Base-by-base conservation (phyloP, 345 rosid species). In the Citrus cavaleriei region DNA sequence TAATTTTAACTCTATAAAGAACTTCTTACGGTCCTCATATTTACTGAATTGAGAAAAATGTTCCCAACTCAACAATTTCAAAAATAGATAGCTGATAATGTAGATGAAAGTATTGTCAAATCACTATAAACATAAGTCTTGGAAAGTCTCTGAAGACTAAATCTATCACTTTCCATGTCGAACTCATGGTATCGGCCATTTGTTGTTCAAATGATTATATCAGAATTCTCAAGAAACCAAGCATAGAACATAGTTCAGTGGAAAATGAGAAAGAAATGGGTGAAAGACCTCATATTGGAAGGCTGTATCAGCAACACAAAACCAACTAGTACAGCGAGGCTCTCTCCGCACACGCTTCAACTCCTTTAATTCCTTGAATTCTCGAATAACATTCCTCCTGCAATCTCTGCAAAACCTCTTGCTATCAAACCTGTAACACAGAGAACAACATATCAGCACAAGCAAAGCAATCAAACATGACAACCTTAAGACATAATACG, bases 391-490 rank as follows among this genome's bases (percentile, higher is more conserved):
- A 68, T 93, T 94, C 80, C 91, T 88, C 85, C 98, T 87, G 82
- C 99, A 96, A 83, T 94, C 97, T 91, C 97, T 90, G 83, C 99
- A 96, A 87, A 96, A 96, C 84, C 95, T 91, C 88, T 94, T 96
- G 92, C 93, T 87, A 82, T 96, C 97, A 81, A 96, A 96, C 90
- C 99, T 94, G 89, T 75, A 74, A 80, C 38, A 80, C 61, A 63
- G 80, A 80, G 69, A 59, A 59, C 71, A 49, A 28, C 24, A 61
- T 77, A 46, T 75, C 75, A 81, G 72, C 34, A 40, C 69, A 71
- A 63, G 49, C 35, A 77, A 70, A 68, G 32, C 73, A 78, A 62
- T 58, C 27, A 55, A 72, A 49, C 63, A 57, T 16, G 27, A 80
- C 27, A 38, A 38, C 70, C 70, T 64, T 13, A 24, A 16, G 51